Base-by-base conservation (phyloP, 805 yeast species). In the Teunomyces barrocoloradensis region DNA sequence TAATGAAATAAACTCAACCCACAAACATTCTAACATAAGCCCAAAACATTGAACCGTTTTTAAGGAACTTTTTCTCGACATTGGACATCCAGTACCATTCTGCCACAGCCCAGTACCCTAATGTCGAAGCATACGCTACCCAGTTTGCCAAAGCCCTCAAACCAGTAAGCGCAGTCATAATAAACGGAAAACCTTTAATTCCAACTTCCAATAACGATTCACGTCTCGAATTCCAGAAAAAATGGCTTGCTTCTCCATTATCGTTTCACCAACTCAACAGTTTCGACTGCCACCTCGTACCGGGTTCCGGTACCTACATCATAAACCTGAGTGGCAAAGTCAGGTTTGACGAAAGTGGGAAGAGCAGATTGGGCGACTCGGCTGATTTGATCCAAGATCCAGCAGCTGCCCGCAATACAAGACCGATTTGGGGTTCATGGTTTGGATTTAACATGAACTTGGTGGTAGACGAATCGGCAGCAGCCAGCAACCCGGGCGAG, bases 331-430 rank as follows among this genome's bases (percentile, higher is more conserved):
- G 79, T n/a, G 71, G 78, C 2, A 87, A 84, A 61, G 87, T 86
- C 10, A 73, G 83, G 50, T 87, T 86, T 55, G 94, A 87, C 63
- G 94, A 87, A 57, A 77, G 84, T 45, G 94, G 94, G 0, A 76
- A 71, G 50, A 84, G 82, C 50, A 78, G 82, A 58, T 57, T 79
- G 23, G 90, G 90, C 2, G 86, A 83, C 46, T 74, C 80, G 17
- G 79, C 89, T 0, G 82, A 82, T 40, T 62, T 84, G 48, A 60
- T 76, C 21, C 45, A 51, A 43, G 46, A 49, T 20, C 53, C 59
- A 6, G 48, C 51, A 23, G 37, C 49, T 23, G 33, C 44, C 11
- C 43, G 44, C 9, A 47, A 63, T 4, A 55, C 60, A n/a, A 74
- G 86, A 59, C 73, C 81, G 2, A 45, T 79, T 1, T 85, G 87